Percentiles rank a stretch among this genome's conserved stretches.
phyloP scores from a whole-genome alignment of 2,329 filamentous ascomycete genomes.

The Akanthomyces muscarius region DNA sequence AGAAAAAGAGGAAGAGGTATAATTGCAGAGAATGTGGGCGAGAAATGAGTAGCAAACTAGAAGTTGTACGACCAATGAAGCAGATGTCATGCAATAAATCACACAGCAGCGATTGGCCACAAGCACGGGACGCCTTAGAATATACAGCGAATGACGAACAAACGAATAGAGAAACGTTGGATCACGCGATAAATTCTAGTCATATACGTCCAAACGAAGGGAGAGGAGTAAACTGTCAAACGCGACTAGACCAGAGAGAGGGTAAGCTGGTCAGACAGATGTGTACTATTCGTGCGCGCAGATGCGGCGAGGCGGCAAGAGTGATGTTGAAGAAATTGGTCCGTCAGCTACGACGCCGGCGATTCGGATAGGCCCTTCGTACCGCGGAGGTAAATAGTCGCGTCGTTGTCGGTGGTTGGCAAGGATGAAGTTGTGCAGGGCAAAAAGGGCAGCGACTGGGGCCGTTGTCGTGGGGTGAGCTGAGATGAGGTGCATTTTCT shows the following conservation, averaged over 20 bases:
- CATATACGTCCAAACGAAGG: conserved; percentile 4
- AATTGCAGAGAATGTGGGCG: background rate
- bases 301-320: background rate
- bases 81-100: conserved; percentile 13
- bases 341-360: background rate
- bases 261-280: background rate
- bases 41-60: conserved; percentile 1
- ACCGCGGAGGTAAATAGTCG: background rate
- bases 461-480: background rate
- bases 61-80: conserved; percentile 1
- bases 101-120: conserved; percentile 9
- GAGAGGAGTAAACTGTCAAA: background rate
- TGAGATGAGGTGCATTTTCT: background rate
- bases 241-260: background rate
- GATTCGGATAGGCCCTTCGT: conserved; percentile 4
- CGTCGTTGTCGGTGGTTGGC: background rate
- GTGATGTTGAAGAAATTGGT: no score
- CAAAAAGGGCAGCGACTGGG: conserved; percentile 2
- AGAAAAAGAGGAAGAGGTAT: background rate
- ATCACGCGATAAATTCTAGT: conserved; percentile 13
- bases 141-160: conserved; percentile 7
- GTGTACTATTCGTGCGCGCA: conserved; percentile 11
- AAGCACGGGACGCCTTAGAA: conserved; percentile 8
- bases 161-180: background rate
- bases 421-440: conserved; percentile 1